Evolutionary conservation across 371 early-diverging fungal species (phyloP).

Genomic region (Synchytrium microbalum): DNA sequence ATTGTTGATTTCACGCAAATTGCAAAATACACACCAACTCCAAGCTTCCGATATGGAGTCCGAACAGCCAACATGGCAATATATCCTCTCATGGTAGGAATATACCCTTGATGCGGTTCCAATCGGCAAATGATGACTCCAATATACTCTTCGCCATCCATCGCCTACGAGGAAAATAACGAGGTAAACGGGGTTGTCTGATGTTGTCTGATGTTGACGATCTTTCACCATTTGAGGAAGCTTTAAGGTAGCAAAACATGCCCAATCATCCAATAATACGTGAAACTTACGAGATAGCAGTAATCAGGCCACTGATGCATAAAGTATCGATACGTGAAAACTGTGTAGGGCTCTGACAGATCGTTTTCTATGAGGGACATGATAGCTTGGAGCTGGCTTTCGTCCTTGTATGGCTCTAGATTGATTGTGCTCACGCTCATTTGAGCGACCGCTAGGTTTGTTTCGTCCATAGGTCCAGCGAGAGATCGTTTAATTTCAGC

Average conservation of each 20-base stretch:
- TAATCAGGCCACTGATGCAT: conserved; percentile 78
- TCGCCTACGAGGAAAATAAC: conserved; percentile 39
- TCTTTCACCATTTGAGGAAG: not conserved
- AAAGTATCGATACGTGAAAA: conserved; percentile 96
- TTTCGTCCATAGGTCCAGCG: no score
- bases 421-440: no score
- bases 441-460: no score
- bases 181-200: not conserved
- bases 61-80: conserved; percentile 95
- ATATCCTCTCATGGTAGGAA: conserved; percentile 65
- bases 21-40: conserved; percentile 59
- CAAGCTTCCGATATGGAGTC: conserved; percentile 63
- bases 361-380: conserved; percentile 77
- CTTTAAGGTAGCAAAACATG: not conserved
- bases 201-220: not conserved
- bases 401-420: conserved; percentile 19
- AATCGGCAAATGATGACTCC: conserved; percentile 88
- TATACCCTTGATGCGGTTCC: conserved; percentile 58
- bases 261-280: conserved; percentile 1
- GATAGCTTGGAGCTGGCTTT: conserved; percentile 63
- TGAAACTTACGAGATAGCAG: conserved; percentile 59
- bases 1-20: conserved; percentile 6
- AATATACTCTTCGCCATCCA: conserved; percentile 44
- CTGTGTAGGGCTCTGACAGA: conserved; percentile 91
- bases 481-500: no score